Evolutionary conservation across 257 asterid genomes (phyloP).

Genomic region (Jaltomata sinuosa): DNA sequence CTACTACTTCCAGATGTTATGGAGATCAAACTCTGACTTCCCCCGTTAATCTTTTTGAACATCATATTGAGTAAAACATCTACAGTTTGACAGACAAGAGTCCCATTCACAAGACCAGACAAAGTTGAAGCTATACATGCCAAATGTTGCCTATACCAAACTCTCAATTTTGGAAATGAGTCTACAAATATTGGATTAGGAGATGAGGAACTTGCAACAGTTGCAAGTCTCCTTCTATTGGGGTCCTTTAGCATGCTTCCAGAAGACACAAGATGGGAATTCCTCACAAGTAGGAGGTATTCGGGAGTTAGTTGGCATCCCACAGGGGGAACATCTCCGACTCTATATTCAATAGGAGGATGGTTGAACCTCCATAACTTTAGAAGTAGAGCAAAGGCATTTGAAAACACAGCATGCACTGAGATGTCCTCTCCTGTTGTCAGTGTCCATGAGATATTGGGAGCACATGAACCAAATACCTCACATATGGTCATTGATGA

Average conservation of each 20-base stretch:
- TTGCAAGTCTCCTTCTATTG: conserved; percentile 66
- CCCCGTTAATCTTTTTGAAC: conserved; percentile 61
- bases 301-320: conserved; percentile 94
- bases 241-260: conserved; percentile 58
- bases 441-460: conserved; percentile 59
- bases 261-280: conserved; percentile 59
- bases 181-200: conserved; percentile 80
- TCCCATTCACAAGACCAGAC: conserved; percentile 77
- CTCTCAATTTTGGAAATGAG: conserved; percentile 89
- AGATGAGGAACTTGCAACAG: conserved; percentile 57
- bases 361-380: conserved; percentile 94
- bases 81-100: conserved; percentile 73
- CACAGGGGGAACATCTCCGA: conserved; percentile 92
- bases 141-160: conserved; percentile 92
- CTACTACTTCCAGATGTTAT: conserved; percentile 70
- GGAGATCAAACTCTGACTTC: conserved; percentile 47
- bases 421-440: conserved; percentile 78
- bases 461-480: conserved; percentile 79
- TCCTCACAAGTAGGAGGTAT: conserved; percentile 73
- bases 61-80: conserved; percentile 75
- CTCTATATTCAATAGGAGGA: conserved; percentile 86
- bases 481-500: conserved; percentile 90
- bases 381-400: conserved; percentile 91
- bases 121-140: conserved; percentile 94
- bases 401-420: conserved; percentile 79